Evolutionary conservation across 768 basidiomycete genomes (phyloP), one percentile per base, ranked within the genome.

Genomic region (Pleurotus tuoliensis): DNA sequence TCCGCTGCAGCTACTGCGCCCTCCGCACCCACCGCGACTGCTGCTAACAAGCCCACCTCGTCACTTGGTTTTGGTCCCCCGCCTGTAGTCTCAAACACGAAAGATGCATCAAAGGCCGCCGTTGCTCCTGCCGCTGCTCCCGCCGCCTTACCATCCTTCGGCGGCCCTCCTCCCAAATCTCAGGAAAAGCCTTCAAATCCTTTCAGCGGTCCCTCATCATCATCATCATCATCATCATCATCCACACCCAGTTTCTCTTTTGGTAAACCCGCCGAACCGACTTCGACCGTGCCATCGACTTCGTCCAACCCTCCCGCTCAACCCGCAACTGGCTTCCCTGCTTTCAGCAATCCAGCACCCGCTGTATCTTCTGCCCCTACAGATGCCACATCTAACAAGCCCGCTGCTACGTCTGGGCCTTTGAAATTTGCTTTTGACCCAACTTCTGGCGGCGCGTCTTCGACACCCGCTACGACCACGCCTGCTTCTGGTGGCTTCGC

Each of bases 1-100:
- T 11, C 11, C 4, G 64, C 61, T 22, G 68, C 69, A 20, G 66
- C 69, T 9, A 40, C 65, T 43, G 66, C 65, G 2, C 64, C 40
- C 11, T 54, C 56, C 16, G 48, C 51, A 22, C 24, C 24, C 24
- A 25, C 24, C 8, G 30, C 30, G 8, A 8, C 9, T 34, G 30
- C 30, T 34, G 30, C 30, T 1, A 8, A 3, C 30, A 59, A 62
- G 47, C 56, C 59, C 24, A 30, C 47, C 11, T 20, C 56, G n/a
- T 22, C 44, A 51, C 1, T 56, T 58, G n/a, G 54, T 57, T 47
- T 50, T 39, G 41, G 63, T 62, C 56, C 60, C 63, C 49, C 62
- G 65, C 49, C 70, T 57, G 16, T 24, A 20, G 8, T 58, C 25
- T 30, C 44, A n/a, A 22, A 50, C 3, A 51, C 56, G 30, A 50